Base-by-base conservation (phyloP, 257 asterid species). In the Primulina tabacum region DNA sequence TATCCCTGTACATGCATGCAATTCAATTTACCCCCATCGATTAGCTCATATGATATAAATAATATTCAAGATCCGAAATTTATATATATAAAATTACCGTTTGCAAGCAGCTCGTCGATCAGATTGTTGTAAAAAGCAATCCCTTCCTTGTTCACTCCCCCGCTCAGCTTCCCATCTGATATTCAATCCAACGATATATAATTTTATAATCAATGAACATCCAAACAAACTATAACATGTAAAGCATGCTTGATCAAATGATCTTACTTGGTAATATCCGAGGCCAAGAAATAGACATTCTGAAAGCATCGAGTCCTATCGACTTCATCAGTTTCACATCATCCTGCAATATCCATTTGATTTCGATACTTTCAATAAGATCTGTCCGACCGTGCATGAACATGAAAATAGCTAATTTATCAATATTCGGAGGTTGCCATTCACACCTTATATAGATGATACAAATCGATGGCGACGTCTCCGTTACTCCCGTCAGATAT, bases 111-210 rank as follows among this genome's bases (percentile, higher is more conserved):
- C 67, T 85, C 87, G 57, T 89, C 75, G 68, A 87, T 62, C 60
- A 89, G 80, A 28, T 76, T 84, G 72, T 87, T 89, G 82, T 89
- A 89, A 67, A 82, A 78, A 47, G 74, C 83, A 40, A 89, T 77
- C 6, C 96, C 96, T 69, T 70, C 84, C 64, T 76, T 76, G 76
- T 89, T 89, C 24, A 85, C 77, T 40, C 93, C 97, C 30, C 69
- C 76, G 20, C 85, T 83, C 52, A 83, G 62, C 80, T 83, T 86
- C n/a, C 97, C 93, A 62, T 73, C 93, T 86, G 69, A 12, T 43
- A 38, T 38, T 38, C 7, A 34, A 7, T 34, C 38, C 8, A 7
- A 34, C 9, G 0, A 34, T 5, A 6, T 34, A 4, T 34, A 34
- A 34, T 34, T 34, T 34, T 34, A 9, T 34, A 6, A 34, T 6